These are phyloP conservation scores for Candida neerlandica DNA, from an alignment of 1,139 yeast genomes.

Conservation along the genomic window DNA sequence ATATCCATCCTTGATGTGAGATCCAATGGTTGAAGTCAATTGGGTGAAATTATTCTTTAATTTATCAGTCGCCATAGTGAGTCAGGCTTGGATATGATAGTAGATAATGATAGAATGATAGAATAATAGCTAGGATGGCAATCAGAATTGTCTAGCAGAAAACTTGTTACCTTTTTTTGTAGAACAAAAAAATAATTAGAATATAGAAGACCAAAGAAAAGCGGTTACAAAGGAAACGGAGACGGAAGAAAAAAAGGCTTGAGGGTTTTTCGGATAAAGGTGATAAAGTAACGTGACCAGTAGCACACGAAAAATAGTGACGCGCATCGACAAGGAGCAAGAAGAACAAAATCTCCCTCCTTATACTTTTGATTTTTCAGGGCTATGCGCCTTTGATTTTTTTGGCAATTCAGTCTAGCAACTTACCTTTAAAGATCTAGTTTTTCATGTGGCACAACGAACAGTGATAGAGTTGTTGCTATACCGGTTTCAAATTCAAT, in stretches of 20 bases:
- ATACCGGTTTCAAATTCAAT: no score
- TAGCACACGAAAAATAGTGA: neutral
- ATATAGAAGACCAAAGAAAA: neutral
- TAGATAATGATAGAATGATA: neutral
- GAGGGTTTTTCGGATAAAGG: neutral
- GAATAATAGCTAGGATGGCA: neutral
- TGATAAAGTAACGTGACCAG: constrained; percentile 1
- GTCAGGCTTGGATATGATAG: neutral
- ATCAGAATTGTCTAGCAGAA: no score
- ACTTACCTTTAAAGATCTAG: no score
- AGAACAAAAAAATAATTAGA: neutral
- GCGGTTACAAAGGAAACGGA: neutral
- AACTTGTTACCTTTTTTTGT: no score
- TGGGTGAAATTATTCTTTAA: constrained; percentile 13
- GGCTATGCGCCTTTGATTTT: no score
- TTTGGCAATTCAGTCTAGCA: no score
- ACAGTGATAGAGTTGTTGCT: no score
- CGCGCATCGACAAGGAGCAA: neutral
- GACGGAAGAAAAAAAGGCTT: neutral
- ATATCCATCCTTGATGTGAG: constrained; percentile 16
- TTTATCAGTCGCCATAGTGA: constrained; percentile 15
- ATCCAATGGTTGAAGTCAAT: constrained; percentile 13
- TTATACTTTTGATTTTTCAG: no score
- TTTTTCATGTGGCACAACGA: no score
- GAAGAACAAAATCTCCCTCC: neutral